phyloP scores from a whole-genome alignment of 1,284 basidiomycete genomes.

The Pyrrhoderma lamaoense region DNA sequence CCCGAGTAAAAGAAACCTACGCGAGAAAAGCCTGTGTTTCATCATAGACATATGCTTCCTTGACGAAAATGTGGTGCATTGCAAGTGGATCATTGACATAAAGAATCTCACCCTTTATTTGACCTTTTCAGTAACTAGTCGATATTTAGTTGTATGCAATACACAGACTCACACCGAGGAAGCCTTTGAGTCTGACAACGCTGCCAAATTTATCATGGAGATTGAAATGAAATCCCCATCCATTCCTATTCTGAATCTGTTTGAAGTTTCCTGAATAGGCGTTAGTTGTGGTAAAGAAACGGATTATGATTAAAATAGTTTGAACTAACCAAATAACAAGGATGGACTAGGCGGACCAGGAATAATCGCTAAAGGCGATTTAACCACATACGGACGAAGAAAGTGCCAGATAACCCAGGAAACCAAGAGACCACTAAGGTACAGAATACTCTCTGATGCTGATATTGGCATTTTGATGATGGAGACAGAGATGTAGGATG shows the following conservation, averaged over 20 bases:
- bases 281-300: too few species aligned
- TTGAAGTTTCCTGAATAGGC: constrained; percentile 17
- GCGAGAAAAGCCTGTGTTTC: constrained; percentile 21
- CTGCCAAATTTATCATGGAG: constrained; percentile 19
- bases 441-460: too few species aligned
- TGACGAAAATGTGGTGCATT: constrained; percentile 27
- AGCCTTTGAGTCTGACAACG: constrained; percentile 16
- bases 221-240: constrained; percentile 17
- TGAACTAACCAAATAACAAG: constrained; percentile 8
- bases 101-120: constrained; percentile 16
- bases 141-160: background rate
- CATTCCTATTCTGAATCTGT: constrained; percentile 13
- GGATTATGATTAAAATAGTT: background rate
- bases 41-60: constrained; percentile 28
- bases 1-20: constrained; percentile 11
- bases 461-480: too few species aligned
- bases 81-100: constrained; percentile 22
- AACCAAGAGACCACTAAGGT: background rate
- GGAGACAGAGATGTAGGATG: too few species aligned
- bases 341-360: constrained; percentile 13
- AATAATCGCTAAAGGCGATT: constrained; percentile 6
- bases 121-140: background rate
- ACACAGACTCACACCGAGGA: constrained; percentile 21
- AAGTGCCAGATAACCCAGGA: constrained; percentile 6
- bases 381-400: background rate